These are phyloP conservation scores for Berkeleyomyces rouxiae DNA, from an alignment of 2,329 filamentous ascomycete species.

Conservation along the genomic window DNA sequence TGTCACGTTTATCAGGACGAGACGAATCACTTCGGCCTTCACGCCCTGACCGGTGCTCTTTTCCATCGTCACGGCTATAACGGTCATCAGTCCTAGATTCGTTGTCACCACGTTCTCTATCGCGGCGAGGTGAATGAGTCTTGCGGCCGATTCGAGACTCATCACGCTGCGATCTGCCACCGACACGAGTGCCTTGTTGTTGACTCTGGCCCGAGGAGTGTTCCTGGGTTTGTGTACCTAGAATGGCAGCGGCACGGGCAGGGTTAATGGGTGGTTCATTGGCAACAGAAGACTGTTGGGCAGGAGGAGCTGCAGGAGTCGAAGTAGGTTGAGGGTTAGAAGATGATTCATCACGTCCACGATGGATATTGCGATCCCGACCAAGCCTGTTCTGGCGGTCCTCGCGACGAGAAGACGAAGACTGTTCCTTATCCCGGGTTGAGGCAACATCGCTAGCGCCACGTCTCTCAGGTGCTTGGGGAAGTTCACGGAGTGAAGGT, in stretches of 20 bases:
- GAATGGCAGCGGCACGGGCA: slow-evolving; percentile 34
- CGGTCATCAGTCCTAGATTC: slow-evolving; percentile 7
- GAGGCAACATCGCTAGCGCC: neutral
- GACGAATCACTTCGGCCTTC: slow-evolving; percentile 32
- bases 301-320: slow-evolving; percentile 17
- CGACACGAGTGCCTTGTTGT: neutral
- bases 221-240: slow-evolving; percentile 14
- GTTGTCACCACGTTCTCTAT: slow-evolving; percentile 2
- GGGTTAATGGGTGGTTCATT: slow-evolving; percentile 37
- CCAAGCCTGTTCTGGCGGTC: slow-evolving; percentile 16
- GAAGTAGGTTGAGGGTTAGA: slow-evolving; percentile 10
- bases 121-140: slow-evolving; percentile 7
- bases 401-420: slow-evolving; percentile 4
- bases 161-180: neutral
- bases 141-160: slow-evolving; percentile 9
- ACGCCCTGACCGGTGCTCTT: slow-evolving; percentile 19
- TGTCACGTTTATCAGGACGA: slow-evolving; percentile 25
- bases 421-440: slow-evolving; percentile 8
- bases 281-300: slow-evolving; percentile 18
- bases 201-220: neutral
- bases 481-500: slow-evolving; percentile 20
- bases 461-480: slow-evolving; percentile 36
- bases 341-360: slow-evolving; percentile 15
- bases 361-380: slow-evolving; percentile 17
- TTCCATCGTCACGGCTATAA: slow-evolving; percentile 15